A percentile compares a stretch with the other conserved stretches of the same genome.
Conservation (phyloP, 2,329 filamentous ascomycete species). For the Hawksworthiomyces lignivorus region DNA sequence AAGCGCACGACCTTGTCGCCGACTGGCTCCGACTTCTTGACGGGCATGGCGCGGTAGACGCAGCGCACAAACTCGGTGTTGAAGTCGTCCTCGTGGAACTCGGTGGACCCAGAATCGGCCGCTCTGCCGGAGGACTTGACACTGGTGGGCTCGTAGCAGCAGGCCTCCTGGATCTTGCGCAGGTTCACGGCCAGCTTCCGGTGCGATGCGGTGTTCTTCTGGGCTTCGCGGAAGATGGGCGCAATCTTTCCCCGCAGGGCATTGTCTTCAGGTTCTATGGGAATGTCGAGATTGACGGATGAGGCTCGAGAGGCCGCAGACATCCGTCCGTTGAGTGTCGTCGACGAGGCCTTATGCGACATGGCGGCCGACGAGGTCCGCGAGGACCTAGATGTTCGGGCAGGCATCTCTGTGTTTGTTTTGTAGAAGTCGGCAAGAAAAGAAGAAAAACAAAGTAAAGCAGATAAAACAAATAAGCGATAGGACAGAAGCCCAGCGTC, state of each 20-base stretch:
- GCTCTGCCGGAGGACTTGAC: slow-evolving; percentile 29
- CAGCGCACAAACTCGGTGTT: slow-evolving; percentile 80
- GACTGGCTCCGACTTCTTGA: slow-evolving; percentile 86
- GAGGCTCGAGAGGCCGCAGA: slow-evolving; percentile 41
- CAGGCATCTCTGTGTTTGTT: slow-evolving; percentile 37
- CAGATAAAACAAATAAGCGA: too few species aligned
- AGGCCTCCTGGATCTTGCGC: slow-evolving; percentile 84
- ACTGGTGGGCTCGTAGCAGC: slow-evolving; percentile 56
- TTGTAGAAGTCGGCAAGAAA: too few species aligned
- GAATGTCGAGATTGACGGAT: slow-evolving; percentile 42
- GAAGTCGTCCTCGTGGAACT: slow-evolving; percentile 80
- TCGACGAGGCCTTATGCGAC: slow-evolving; percentile 32
- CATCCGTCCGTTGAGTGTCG: slow-evolving; percentile 31
- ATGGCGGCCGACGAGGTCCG: slow-evolving; percentile 32
- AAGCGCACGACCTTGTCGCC: slow-evolving; percentile 84
- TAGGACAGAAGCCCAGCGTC: too few species aligned
- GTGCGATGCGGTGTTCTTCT: slow-evolving; percentile 83
- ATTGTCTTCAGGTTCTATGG: slow-evolving; percentile 63
- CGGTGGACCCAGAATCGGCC: too few species aligned
- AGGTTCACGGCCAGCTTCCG: slow-evolving; percentile 81
- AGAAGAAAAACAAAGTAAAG: too few species aligned
- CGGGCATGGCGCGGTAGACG: slow-evolving; percentile 69
- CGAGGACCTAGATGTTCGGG: slow-evolving; percentile 39
- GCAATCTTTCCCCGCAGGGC: slow-evolving; percentile 67
- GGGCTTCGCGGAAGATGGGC: slow-evolving; percentile 69